phyloP scores from a whole-genome alignment of 176 grass and related monocot species.

The Zoysia pacifica region DNA sequence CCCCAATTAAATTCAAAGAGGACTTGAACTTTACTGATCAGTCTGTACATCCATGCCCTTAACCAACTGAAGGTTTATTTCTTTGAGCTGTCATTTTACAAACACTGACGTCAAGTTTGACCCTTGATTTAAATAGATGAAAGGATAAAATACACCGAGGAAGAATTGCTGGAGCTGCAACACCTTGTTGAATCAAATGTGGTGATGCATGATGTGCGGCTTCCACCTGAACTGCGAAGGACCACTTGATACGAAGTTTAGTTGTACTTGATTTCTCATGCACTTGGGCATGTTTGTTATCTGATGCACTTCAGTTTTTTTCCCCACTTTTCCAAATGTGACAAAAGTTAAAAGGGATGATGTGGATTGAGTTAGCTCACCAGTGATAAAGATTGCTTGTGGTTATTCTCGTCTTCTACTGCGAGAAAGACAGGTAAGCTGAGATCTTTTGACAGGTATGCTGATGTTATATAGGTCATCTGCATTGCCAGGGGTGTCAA shows the following conservation, averaged over 20 bases:
- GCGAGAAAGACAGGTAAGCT: background rate
- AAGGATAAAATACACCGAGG: slow-evolving; percentile 69
- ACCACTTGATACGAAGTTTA: slow-evolving; percentile 18
- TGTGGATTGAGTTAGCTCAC: slow-evolving; percentile 4
- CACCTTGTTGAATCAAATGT: slow-evolving; percentile 25
- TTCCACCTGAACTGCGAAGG: slow-evolving; percentile 54
- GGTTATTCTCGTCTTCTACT: background rate
- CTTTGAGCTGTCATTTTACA: background rate
- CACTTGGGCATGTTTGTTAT: background rate
- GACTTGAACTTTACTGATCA: background rate
- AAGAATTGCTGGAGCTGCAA: slow-evolving; percentile 70
- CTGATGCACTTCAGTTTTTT: slow-evolving; percentile 3
- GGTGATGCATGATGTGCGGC: background rate
- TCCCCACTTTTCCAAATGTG: background rate
- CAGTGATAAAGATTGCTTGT: background rate
- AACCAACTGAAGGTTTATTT: background rate
- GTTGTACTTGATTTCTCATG: slow-evolving; percentile 28
- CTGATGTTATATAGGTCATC: background rate
- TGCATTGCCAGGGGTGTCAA: background rate
- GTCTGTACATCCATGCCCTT: background rate
- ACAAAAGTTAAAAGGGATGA: background rate
- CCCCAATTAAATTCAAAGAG: background rate
- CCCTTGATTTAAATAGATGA: slow-evolving; percentile 59
- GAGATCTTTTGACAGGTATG: background rate
- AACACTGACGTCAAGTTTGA: slow-evolving; percentile 15